These are phyloP conservation scores for Cucurbita moschata DNA, from an alignment of 306 rosid genomes.

Conservation along the genomic window DNA sequence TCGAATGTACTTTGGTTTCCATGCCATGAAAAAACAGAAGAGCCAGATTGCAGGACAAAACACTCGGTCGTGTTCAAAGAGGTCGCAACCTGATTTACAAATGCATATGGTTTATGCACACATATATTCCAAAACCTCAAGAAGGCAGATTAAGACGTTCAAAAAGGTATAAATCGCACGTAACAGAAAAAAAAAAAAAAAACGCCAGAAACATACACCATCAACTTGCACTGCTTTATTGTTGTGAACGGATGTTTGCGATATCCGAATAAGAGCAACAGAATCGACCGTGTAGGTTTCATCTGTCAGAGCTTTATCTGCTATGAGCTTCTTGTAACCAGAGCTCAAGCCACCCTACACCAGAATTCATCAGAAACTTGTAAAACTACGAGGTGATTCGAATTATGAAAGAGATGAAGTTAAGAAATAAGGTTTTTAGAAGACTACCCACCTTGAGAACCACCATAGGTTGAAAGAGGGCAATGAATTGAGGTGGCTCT, in stretches of 20 bases:
- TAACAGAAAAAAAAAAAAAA: neutral
- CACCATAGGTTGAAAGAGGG: slow-evolving; percentile 92
- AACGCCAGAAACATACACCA: slow-evolving; percentile 40
- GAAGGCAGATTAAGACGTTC: neutral
- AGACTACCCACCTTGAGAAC: slow-evolving; percentile 56
- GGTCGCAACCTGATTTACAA: slow-evolving; percentile 49
- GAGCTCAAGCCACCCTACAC: slow-evolving; percentile 91
- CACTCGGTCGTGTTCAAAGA: slow-evolving; percentile 78
- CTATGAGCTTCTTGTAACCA: slow-evolving; percentile 56
- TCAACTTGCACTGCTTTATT: slow-evolving; percentile 83
- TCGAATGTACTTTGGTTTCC: slow-evolving; percentile 81
- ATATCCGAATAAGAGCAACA: slow-evolving; percentile 65
- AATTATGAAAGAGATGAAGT: neutral
- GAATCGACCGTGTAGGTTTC: slow-evolving; percentile 63
- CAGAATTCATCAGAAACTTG: slow-evolving; percentile 10
- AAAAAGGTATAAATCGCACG: neutral
- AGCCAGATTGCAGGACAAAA: slow-evolving; percentile 84
- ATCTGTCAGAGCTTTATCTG: slow-evolving; percentile 60
- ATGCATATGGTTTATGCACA: neutral
- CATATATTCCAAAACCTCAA: neutral
- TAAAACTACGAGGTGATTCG: neutral
- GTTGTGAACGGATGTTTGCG: slow-evolving; percentile 73
- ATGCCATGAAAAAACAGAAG: slow-evolving; percentile 81
- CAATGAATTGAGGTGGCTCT: slow-evolving; percentile 89
- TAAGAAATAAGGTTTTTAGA: slow-evolving; percentile 8